Base-by-base conservation (phyloP, 1,284 basidiomycete species). In the Cryptococcus floricola region DNA sequence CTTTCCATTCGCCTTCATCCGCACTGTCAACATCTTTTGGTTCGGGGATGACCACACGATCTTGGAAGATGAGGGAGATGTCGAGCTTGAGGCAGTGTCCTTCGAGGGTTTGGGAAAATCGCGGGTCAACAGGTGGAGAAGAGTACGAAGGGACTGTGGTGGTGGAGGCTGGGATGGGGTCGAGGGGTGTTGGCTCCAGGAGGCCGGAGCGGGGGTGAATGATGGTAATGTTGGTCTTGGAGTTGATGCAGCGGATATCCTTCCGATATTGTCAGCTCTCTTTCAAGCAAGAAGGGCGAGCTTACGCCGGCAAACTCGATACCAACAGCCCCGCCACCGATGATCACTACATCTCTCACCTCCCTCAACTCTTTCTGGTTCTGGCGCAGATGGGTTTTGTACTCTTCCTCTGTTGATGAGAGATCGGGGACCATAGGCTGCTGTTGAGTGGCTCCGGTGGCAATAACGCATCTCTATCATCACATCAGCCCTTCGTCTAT, bases 241-340 rank as follows among this genome's bases (percentile, higher is more conserved):
- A 5, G 2, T 42, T 42, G 41, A 42, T 23, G 9, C 19, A n/a
- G 9, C 41, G 41, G 19, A 42, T 42, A 42, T 42, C 60, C 41
- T 71, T 68, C 19, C n/a, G 10, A 14, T 9, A 13, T n/a, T 42
- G 41, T 23, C n/a, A 13, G 41, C 19, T 9, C n/a, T 9, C 16
- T n/a, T 42, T 42, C 41, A 42, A 4, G 41, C 41, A n/a, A 2
- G 16, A 23, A 18, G 12, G 41, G 41, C n/a, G 16, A 13, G 16
- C 41, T 42, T n/a, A 42, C 41, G 37, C 80, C 80, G 0, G 75
- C 74, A 39, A 76, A 66, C 59, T 81, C 80, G 39, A 80, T 63
- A 4, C 80, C 80, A 27, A 77, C 77, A 1, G 78, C 65, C 4
- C 80, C 80, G 47, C 71, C 78, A n/a, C 77, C 78, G 34, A 78